These are phyloP conservation scores for Rosa persica DNA, from an alignment of 306 rosid species.

Conservation along the genomic window DNA sequence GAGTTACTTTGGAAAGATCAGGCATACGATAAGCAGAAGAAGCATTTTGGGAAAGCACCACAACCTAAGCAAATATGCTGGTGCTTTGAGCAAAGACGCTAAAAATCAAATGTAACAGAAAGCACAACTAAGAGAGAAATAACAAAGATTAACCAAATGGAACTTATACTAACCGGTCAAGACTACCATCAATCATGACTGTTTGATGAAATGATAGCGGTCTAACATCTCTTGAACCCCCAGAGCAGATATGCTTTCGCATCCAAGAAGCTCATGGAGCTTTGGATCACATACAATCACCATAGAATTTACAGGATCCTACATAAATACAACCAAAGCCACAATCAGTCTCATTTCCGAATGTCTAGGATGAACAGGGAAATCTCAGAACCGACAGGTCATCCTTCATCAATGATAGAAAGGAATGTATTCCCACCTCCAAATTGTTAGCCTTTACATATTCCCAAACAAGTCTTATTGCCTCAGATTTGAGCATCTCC, in stretches of 20 bases:
- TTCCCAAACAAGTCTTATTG: slow-evolving; percentile 70
- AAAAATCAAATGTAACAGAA: neutral
- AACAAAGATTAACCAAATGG: neutral
- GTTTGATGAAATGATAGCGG: slow-evolving; percentile 60
- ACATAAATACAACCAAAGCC: slow-evolving; percentile 10
- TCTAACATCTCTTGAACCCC: slow-evolving; percentile 64
- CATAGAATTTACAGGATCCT: slow-evolving; percentile 74
- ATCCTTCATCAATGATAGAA: neutral
- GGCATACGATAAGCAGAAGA: neutral
- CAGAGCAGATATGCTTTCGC: slow-evolving; percentile 69
- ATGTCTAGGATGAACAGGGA: neutral
- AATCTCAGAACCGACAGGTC: slow-evolving; percentile 1
- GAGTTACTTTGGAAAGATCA: neutral
- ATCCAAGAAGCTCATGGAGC: slow-evolving; percentile 71
- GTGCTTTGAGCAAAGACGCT: neutral
- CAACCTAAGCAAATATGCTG: neutral
- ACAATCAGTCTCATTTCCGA: slow-evolving; percentile 1
- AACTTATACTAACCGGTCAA: slow-evolving; percentile 34
- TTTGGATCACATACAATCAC: slow-evolving; percentile 72
- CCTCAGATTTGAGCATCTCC: slow-evolving; percentile 75
- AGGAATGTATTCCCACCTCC: slow-evolving; percentile 51
- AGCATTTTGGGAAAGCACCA: neutral
- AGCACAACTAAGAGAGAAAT: neutral
- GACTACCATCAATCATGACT: slow-evolving; percentile 36
- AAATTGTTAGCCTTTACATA: slow-evolving; percentile 62